These are phyloP conservation scores for Sugiyamaella novakii DNA, from an alignment of 1,139 yeast genomes.

Conservation along the genomic window DNA sequence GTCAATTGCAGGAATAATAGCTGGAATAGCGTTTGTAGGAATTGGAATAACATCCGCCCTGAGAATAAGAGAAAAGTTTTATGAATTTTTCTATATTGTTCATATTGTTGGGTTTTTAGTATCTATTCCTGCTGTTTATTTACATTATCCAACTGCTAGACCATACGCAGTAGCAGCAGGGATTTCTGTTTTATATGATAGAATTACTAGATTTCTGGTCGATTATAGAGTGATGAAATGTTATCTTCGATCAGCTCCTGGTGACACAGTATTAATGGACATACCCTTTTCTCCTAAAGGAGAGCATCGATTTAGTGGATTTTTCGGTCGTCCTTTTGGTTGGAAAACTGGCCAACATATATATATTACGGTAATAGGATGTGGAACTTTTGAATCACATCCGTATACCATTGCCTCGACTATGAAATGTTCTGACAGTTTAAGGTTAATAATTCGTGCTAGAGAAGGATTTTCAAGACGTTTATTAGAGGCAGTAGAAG, in stretches of 20 bases:
- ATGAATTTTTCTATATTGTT: slow-evolving; percentile 34
- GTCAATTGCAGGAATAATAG: slow-evolving; percentile 32
- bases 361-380: slow-evolving; percentile 32
- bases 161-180: slow-evolving; percentile 33
- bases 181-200: slow-evolving; percentile 32
- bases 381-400: slow-evolving; percentile 31
- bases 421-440: slow-evolving; percentile 25
- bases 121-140: slow-evolving; percentile 33
- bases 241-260: slow-evolving; percentile 28
- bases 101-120: slow-evolving; percentile 33
- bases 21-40: slow-evolving; percentile 29
- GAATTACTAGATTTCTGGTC: slow-evolving; percentile 26
- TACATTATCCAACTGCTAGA: slow-evolving; percentile 33
- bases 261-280: slow-evolving; percentile 33
- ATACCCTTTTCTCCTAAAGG: slow-evolving; percentile 32
- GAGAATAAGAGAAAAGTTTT: slow-evolving; percentile 24
- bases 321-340: slow-evolving; percentile 23
- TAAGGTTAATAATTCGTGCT: slow-evolving; percentile 35
- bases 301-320: not conserved
- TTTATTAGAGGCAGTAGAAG: slow-evolving; percentile 17
- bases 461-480: slow-evolving; percentile 34
- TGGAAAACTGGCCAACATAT: slow-evolving; percentile 38
- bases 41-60: slow-evolving; percentile 31
- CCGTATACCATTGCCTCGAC: slow-evolving; percentile 37
- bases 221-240: slow-evolving; percentile 33